Conservation (phyloP, 495 filamentous ascomycete genomes). For the Talaromyces trachyspermus region DNA sequence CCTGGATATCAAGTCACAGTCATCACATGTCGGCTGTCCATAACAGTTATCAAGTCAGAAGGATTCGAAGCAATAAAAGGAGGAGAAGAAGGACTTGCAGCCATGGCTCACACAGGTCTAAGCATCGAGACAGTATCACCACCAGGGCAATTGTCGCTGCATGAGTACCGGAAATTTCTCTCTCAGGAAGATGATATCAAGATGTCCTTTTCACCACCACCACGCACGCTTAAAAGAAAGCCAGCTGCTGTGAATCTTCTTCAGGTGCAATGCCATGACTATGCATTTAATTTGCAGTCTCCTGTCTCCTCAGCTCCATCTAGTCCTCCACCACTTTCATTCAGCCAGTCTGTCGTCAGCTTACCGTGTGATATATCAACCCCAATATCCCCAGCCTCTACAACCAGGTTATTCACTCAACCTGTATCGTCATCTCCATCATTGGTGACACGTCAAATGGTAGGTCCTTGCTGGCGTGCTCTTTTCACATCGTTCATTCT, state of each 20-base stretch:
- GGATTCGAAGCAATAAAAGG: not conserved
- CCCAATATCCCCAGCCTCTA: constrained; percentile 5
- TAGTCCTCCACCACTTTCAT: constrained; percentile 36
- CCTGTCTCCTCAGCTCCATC: constrained; percentile 30
- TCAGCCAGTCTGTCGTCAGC: constrained; percentile 25
- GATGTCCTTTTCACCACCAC: constrained; percentile 22
- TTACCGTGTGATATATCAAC: not conserved
- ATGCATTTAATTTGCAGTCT: constrained; percentile 10
- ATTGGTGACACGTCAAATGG: not conserved
- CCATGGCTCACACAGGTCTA: constrained; percentile 1
- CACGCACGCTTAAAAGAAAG: constrained; percentile 30
- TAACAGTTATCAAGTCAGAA: no score
- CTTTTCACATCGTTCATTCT: not conserved
- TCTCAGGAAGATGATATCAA: constrained; percentile 20
- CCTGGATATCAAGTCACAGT: no score
- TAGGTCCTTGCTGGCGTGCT: not conserved
- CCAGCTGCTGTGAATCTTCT: constrained; percentile 21
- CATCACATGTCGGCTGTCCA: no score
- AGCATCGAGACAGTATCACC: not conserved
- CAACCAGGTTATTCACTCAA: not conserved
- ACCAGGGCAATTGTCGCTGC: constrained; percentile 23
- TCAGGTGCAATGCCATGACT: constrained; percentile 5
- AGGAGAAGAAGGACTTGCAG: not conserved
- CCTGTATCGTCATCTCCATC: not conserved
- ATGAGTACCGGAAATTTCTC: constrained; percentile 29